phyloP scores from a whole-genome alignment of 805 yeast species.

The Hanseniaspora vineae region DNA sequence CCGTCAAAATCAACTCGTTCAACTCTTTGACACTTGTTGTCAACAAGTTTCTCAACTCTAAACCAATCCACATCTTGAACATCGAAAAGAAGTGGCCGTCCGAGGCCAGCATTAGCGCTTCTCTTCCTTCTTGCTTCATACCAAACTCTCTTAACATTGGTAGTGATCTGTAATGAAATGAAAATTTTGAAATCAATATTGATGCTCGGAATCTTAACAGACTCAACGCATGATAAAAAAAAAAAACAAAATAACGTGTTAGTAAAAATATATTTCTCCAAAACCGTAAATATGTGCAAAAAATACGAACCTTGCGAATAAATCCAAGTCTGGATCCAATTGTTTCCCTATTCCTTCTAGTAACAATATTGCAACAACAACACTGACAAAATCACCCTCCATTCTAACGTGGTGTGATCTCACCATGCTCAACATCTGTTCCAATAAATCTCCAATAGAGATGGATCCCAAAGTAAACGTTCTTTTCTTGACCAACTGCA shows the following conservation, averaged over 20 bases:
- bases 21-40: slow-evolving; percentile 67
- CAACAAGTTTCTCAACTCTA: slow-evolving; percentile 80
- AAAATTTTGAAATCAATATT: too few relatives aligned
- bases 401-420: slow-evolving; percentile 87
- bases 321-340: slow-evolving; percentile 82
- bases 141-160: slow-evolving; percentile 80
- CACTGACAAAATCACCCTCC: slow-evolving; percentile 95
- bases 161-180: slow-evolving; percentile 40
- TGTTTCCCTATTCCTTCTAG: slow-evolving; percentile 94
- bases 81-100: slow-evolving; percentile 56
- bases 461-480: slow-evolving; percentile 89
- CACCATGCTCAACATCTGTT: slow-evolving; percentile 82
- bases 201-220: too few relatives aligned
- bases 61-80: slow-evolving; percentile 83
- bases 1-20: background rate
- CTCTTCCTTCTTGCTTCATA: slow-evolving; percentile 47
- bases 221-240: background rate
- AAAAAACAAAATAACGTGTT: background rate
- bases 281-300: slow-evolving; percentile 24
- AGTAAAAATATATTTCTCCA: slow-evolving; percentile 1
- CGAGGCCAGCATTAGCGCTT: slow-evolving; percentile 27
- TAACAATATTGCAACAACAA: slow-evolving; percentile 81
- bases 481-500: slow-evolving; percentile 65
- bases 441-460: slow-evolving; percentile 81
- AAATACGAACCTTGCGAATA: slow-evolving; percentile 89